Evolutionary conservation across 129 eudicot genomes (phyloP).

Genomic region (Gnaphalium uliginosum): DNA sequence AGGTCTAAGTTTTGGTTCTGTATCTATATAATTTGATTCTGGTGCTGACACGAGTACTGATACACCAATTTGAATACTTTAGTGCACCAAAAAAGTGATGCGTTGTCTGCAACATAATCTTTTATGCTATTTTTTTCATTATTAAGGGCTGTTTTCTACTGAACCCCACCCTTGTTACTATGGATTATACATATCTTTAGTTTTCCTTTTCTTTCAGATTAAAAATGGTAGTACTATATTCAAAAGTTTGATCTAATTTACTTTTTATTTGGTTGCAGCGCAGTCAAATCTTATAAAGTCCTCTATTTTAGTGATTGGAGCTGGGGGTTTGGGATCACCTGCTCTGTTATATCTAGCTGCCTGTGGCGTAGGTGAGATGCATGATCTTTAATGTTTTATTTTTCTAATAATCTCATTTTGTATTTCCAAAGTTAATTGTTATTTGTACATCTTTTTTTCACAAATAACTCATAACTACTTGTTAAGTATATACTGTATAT

Average conservation of each 20-base stretch:
- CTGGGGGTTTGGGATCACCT: constrained; percentile 98
- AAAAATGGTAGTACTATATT: too few species aligned
- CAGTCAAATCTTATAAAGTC: constrained; percentile 82
- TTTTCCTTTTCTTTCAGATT: too few species aligned
- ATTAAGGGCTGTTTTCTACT: too few species aligned
- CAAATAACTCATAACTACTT: not conserved
- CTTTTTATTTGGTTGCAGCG: constrained; percentile 42
- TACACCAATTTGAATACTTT: not conserved
- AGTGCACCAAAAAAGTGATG: not conserved
- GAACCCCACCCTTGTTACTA: too few species aligned
- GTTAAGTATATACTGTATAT: not conserved
- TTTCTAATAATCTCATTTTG: not conserved
- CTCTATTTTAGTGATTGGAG: constrained; percentile 88
- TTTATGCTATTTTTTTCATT: not conserved
- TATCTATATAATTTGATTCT: too few species aligned
- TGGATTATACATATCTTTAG: too few species aligned
- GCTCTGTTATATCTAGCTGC: constrained; percentile 95
- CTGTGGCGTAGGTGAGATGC: constrained; percentile 80
- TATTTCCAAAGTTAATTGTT: constrained; percentile 1
- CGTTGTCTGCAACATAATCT: not conserved
- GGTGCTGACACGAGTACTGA: not conserved
- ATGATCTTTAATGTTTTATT: not conserved
- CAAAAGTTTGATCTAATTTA: constrained; percentile 19
- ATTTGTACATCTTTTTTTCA: constrained; percentile 13
- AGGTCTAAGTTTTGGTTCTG: too few species aligned